Base-by-base conservation (phyloP, 2,329 filamentous ascomycete genomes). In the Dothistroma pini region DNA sequence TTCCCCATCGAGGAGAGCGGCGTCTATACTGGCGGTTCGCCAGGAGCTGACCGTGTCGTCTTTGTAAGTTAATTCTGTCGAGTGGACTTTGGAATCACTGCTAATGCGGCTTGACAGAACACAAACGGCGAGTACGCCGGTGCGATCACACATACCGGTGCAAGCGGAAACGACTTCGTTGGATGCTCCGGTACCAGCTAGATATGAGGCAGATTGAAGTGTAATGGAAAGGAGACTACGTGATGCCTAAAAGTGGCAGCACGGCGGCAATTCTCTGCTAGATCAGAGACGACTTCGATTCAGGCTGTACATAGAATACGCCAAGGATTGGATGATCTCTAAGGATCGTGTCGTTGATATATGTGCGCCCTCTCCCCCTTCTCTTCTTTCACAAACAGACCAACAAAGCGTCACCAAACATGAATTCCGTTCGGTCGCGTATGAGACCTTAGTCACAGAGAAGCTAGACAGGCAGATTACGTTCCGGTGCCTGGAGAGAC, bases 71-170 rank as follows among this genome's bases (percentile, higher is more conserved):
- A 25, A 49, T 21, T 14, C 2, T 25, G 2, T 7, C 35, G 35
- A 38, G 16, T 54, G 0, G 14, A 14, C 8, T n/a, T 31, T 25
- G 58, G 41, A 32, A 25, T 54, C 32, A 44, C 35, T 49, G 22
- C 59, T 61, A 56, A 32, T 41, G 25, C 14, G 35, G 52, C 32
- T 53, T 82, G 22, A 49, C 29, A 69, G 84, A 87, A 85, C 70
- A 78, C 70, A 0, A 63, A 75, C 16, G 83, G 86, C 67, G 61
- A 81, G 60, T 80, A 84, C 50, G 87, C 86, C 14, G 87, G 86
- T 41, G 77, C 83, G 31, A 88, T 90, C 64, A 90, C 88, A 0
- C 88, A 90, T 70, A 88, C 85, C 22, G 88, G 88, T 31, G 87
- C 88, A 19, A 84, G 81, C 55, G 86, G 86, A 8, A 86, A 89